Evolutionary conservation across 345 rosid genomes (phyloP).

Genomic region (Leavenworthia alabamica): DNA sequence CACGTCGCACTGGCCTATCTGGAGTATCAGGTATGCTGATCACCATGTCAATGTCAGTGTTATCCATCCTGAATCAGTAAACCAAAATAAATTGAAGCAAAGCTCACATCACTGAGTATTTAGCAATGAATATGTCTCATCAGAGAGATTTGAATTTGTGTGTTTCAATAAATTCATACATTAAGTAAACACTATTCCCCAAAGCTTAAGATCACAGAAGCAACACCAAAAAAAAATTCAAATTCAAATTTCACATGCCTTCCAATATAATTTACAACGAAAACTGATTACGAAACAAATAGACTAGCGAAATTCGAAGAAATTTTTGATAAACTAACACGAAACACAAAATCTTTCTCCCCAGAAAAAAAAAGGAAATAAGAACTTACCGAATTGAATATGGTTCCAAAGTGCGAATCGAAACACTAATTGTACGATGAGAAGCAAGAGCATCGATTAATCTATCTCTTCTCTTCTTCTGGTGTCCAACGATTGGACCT

Average conservation of each 20-base stretch:
- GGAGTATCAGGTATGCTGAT: constrained; percentile 75
- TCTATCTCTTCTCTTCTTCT: not conserved
- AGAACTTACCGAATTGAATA: constrained; percentile 16
- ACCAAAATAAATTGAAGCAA: too few relatives aligned
- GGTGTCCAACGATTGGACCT: constrained; percentile 20
- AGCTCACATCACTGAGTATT: not conserved
- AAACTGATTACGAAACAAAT: not conserved
- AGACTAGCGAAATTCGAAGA: not conserved
- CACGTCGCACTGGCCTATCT: constrained; percentile 42
- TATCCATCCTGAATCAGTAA: constrained; percentile 60
- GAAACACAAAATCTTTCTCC: not conserved
- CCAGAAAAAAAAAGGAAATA: not conserved
- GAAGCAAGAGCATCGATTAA: constrained; percentile 3
- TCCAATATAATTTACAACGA: not conserved
- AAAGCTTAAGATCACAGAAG: too few relatives aligned
- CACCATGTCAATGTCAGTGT: constrained; percentile 54
- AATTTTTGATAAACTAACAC: not conserved
- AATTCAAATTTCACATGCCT: too few relatives aligned
- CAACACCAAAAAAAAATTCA: too few relatives aligned
- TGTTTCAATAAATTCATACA: too few relatives aligned
- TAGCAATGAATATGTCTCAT: not conserved
- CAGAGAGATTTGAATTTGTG: not conserved
- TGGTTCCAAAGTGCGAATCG: constrained; percentile 1
- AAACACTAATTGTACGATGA: constrained; percentile 25
- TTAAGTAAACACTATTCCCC: too few relatives aligned